phyloP scores from a whole-genome alignment of 2,329 filamentous ascomycete genomes.

The Fusarium multiceps region DNA sequence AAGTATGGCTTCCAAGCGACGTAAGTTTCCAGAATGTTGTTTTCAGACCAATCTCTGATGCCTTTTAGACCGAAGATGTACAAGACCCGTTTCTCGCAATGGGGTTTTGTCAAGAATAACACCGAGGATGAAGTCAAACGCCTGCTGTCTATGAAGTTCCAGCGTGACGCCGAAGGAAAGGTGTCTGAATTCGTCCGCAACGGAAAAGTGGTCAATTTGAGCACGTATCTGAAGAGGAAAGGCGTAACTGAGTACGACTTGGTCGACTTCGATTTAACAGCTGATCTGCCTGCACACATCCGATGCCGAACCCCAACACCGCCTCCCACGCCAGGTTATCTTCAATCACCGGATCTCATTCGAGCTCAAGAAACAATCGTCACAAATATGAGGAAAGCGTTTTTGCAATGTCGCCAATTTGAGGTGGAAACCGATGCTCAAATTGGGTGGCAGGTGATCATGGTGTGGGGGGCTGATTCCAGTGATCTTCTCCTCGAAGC shows the following conservation, averaged over 20 bases:
- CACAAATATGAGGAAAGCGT: slow-evolving; percentile 58
- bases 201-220: slow-evolving; percentile 62
- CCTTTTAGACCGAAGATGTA: slow-evolving; percentile 63
- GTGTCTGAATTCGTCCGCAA: slow-evolving; percentile 65
- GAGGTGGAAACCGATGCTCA: slow-evolving; percentile 54
- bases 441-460: slow-evolving; percentile 55
- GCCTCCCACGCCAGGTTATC: slow-evolving; percentile 55
- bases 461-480: slow-evolving; percentile 58
- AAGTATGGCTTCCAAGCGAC: slow-evolving; percentile 61
- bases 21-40: slow-evolving; percentile 48
- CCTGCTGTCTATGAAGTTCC: slow-evolving; percentile 63
- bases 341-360: slow-evolving; percentile 57
- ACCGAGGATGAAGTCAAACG: slow-evolving; percentile 65
- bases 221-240: slow-evolving; percentile 64
- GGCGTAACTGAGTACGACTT: slow-evolving; percentile 65
- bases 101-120: slow-evolving; percentile 67
- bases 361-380: slow-evolving; percentile 58
- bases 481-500: slow-evolving; percentile 59
- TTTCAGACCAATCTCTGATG: slow-evolving; percentile 20
- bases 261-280: slow-evolving; percentile 58
- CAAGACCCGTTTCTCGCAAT: slow-evolving; percentile 66
- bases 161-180: slow-evolving; percentile 64
- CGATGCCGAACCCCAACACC: slow-evolving; percentile 60
- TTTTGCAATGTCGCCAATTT: slow-evolving; percentile 57
- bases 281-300: slow-evolving; percentile 57